Conservation (phyloP, 2,329 filamentous ascomycete species). For the Cladosporium sp. region DNA sequence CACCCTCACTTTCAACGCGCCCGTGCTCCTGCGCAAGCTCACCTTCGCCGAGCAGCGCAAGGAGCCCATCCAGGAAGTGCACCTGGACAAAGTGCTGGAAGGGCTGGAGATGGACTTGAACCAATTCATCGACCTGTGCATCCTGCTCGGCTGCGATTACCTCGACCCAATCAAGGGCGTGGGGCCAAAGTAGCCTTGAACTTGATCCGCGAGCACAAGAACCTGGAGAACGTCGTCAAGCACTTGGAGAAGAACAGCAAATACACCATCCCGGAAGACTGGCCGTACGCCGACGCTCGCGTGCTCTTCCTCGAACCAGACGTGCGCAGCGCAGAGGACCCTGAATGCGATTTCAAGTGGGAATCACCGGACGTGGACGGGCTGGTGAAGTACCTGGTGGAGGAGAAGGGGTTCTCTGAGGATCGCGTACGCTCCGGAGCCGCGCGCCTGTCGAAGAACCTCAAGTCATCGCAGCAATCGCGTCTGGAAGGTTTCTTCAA, state of each 20-base stretch:
- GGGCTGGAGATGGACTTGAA: constrained; percentile 83
- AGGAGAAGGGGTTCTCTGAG: constrained; percentile 95
- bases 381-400: constrained; percentile 82
- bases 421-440: constrained; percentile 82
- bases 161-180: constrained; percentile 94
- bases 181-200: constrained; percentile 85
- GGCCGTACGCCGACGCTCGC: constrained; percentile 90
- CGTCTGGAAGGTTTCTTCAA: constrained; percentile 97
- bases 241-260: constrained; percentile 73
- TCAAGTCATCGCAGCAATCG: constrained; percentile 87
- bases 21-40: constrained; percentile 84
- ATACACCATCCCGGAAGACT: constrained; percentile 87
- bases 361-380: constrained; percentile 88
- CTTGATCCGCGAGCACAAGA: constrained; percentile 87
- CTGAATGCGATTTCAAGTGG: constrained; percentile 97
- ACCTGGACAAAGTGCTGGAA: constrained; percentile 79
- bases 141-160: constrained; percentile 95
- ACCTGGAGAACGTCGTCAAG: constrained; percentile 82
- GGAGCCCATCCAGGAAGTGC: constrained; percentile 95
- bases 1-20: constrained; percentile 90
- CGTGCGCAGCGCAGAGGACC: constrained; percentile 75
- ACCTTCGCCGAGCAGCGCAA: constrained; percentile 98
- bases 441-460: constrained; percentile 76
- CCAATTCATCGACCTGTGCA: constrained; percentile 96
- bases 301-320: constrained; percentile 90